Evolutionary conservation across 345 rosid species (phyloP).

Genomic region (Moricandia arvensis): DNA sequence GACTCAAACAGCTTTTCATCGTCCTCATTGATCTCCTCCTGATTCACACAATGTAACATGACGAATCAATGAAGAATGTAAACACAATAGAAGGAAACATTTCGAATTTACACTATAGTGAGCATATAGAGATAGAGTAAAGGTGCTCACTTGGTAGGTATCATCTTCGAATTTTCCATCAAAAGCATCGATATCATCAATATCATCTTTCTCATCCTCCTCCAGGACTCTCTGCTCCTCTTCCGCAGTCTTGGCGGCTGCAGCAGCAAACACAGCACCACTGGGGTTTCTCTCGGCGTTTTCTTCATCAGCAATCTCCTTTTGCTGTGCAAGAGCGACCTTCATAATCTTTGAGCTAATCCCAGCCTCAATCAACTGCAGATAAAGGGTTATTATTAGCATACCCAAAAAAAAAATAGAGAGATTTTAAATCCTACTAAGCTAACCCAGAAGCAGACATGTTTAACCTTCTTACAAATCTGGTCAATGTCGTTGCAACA

Average conservation of each 20-base stretch:
- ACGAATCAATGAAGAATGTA: neutral
- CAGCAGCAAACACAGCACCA: slow-evolving; percentile 36
- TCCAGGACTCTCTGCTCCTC: slow-evolving; percentile 37
- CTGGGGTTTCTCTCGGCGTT: slow-evolving; percentile 42
- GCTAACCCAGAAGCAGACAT: neutral
- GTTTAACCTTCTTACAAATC: neutral
- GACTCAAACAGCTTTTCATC: slow-evolving; percentile 85
- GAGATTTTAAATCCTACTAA: neutral
- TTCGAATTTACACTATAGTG: neutral
- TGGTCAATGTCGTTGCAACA: neutral
- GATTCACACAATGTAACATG: neutral
- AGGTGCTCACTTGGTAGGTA: slow-evolving; percentile 48
- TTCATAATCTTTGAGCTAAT: slow-evolving; percentile 83
- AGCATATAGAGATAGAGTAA: neutral
- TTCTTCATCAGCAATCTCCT: slow-evolving; percentile 70
- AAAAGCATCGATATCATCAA: slow-evolving; percentile 56
- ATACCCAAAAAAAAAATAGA: neutral
- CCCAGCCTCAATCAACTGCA: slow-evolving; percentile 62
- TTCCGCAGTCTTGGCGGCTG: slow-evolving; percentile 41
- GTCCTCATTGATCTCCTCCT: slow-evolving; percentile 79
- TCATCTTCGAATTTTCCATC: slow-evolving; percentile 63
- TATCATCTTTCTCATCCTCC: slow-evolving; percentile 38
- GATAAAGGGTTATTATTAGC: neutral
- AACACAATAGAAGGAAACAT: neutral
- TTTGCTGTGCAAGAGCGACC: slow-evolving; percentile 79